Percentiles rank a stretch among this genome's conserved stretches.
Conservation (phyloP, 495 filamentous ascomycete genomes). For the Tetracladium marchalianum region DNA sequence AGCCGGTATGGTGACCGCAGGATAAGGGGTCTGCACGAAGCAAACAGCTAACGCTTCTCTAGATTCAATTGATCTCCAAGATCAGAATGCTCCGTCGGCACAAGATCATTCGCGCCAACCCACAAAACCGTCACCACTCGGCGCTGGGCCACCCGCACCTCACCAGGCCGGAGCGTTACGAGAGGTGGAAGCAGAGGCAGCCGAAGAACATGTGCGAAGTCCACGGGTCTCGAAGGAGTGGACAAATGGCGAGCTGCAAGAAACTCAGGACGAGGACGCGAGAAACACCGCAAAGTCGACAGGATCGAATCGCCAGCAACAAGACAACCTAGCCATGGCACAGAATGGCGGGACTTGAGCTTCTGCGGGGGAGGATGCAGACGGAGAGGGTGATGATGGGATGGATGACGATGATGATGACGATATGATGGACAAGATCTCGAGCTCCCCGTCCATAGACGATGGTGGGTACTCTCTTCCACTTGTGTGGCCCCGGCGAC, state of each 20-base stretch:
- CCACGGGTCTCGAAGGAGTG: constrained; percentile 36
- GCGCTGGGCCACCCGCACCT: constrained; percentile 54
- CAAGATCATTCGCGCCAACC: constrained; percentile 59
- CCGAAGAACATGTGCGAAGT: constrained; percentile 45
- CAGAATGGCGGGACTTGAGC: constrained; percentile 41
- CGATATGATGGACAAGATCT: constrained; percentile 95
- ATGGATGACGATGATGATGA: constrained; percentile 48
- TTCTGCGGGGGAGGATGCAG: constrained; percentile 40
- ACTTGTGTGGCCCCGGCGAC: constrained; percentile 23
- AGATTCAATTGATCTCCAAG: constrained; percentile 93
- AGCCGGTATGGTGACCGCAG: constrained; percentile 11
- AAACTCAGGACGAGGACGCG: constrained; percentile 34
- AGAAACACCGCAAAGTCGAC: constrained; percentile 33
- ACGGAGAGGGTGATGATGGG: constrained; percentile 65
- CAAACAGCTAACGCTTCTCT: not conserved
- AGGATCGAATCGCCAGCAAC: constrained; percentile 25
- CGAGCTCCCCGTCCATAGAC: constrained; percentile 94
- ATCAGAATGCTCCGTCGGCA: constrained; percentile 69
- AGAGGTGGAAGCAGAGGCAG: constrained; percentile 64
- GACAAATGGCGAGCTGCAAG: constrained; percentile 34
- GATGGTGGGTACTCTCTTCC: constrained; percentile 73
- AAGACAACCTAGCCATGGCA: constrained; percentile 42
- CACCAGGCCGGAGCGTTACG: constrained; percentile 79
- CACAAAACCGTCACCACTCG: constrained; percentile 52
- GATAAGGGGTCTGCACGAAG: not conserved